Base-by-base conservation (phyloP, 768 basidiomycete species). In the Suillus variegatus region DNA sequence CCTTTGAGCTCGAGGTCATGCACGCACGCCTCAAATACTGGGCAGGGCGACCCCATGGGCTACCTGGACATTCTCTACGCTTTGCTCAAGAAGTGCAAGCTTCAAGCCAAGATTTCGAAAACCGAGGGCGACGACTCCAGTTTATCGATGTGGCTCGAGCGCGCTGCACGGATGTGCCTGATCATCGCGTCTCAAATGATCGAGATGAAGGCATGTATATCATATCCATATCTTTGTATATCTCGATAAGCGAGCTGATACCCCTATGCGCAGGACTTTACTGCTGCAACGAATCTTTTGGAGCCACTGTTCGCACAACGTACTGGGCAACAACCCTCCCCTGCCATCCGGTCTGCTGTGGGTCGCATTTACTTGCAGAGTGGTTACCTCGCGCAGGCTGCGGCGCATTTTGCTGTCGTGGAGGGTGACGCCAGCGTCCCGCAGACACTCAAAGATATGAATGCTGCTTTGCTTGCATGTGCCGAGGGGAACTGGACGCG, bases 161-260 rank as follows among this genome's bases (percentile, higher is more conserved):
- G 93, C 64, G 88, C 88, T 4, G 85, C 89, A 18, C 80, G 93
- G 58, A 78, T 94, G n/a, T 86, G 84, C 62, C 74, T 95, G 63
- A 93, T 94, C 66, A 83, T 93, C 56, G 92, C 92, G 2, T 90
- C 90, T 43, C 92, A 94, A 76, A 77, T 94, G 72, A 80, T 92
- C 61, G 93, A 95, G 76, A 92, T 93, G 88, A 92, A 92, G 82
- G 92, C 90, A 55, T 25, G 78, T 64, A 3, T 12, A 44, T 22
- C n/a, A 28, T 28, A 28, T 28, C 28, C 28, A 28, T 28, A 28
- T n/a, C n/a, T 25, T 51, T 20, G 40, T 13, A 35, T 46, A 58
- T 22, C 62, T 38, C 47, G 32, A 55, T 52, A n/a, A 32, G 36
- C 61, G 28, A 40, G 44, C 16, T 55, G 49, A 70, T 58, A 51